These are phyloP conservation scores for Alternaria ventricosa DNA, from an alignment of 2,329 filamentous ascomycete species.

Conservation along the genomic window DNA sequence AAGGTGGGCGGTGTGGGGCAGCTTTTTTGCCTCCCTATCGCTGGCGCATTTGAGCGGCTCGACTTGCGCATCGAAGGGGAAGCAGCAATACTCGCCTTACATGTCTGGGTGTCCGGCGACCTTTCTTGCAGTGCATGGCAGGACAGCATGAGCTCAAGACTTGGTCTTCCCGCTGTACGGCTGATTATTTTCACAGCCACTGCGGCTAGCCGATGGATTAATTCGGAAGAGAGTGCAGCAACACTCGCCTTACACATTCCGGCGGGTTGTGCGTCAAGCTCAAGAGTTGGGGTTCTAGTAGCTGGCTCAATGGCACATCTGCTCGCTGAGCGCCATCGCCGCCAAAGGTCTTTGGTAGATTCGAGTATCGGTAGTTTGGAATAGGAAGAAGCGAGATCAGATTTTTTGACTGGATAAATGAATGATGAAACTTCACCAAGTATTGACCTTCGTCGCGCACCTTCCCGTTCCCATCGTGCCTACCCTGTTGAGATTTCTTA, in stretches of 20 bases:
- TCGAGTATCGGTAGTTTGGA: neutral
- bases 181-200: neutral
- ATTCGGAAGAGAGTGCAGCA: neutral
- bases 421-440: neutral
- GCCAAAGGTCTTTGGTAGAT: neutral
- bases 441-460: neutral
- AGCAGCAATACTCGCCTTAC: neutral
- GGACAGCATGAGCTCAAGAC: neutral
- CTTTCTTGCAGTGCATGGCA: neutral
- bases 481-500: neutral
- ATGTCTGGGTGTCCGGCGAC: neutral
- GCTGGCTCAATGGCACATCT: too few relatives aligned
- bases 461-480: neutral
- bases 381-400: neutral
- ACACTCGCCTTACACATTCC: neutral
- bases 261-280: neutral
- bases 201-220: neutral
- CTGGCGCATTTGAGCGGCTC: neutral
- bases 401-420: accelerated
- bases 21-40: too few relatives aligned
- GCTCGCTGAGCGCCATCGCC: neutral
- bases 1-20: neutral
- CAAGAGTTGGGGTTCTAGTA: neutral
- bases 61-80: neutral
- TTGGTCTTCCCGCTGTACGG: neutral